phyloP scores from a whole-genome alignment of 148 eudicot genomes.

The Fallopia convolvulus region DNA sequence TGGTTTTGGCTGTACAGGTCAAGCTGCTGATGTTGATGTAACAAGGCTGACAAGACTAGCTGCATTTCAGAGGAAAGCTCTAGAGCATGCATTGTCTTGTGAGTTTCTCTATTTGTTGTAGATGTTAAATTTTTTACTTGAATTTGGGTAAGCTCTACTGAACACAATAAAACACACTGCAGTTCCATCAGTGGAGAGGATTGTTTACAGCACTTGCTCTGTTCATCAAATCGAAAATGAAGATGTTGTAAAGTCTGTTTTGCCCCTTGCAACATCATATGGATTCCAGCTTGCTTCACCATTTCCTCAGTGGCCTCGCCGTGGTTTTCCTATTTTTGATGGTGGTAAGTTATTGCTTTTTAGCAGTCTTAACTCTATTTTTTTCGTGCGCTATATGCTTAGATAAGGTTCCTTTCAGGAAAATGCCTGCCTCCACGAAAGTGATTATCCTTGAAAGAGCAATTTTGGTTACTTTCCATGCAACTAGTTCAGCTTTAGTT shows the following conservation, averaged over 20 bases:
- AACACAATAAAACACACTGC: slow-evolving; percentile 7
- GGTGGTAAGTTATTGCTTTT: slow-evolving; percentile 59
- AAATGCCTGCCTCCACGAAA: background rate
- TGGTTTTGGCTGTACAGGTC: slow-evolving; percentile 21
- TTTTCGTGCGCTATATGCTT: background rate
- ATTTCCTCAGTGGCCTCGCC: slow-evolving; percentile 83
- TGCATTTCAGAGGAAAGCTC: slow-evolving; percentile 80
- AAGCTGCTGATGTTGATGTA: slow-evolving; percentile 28
- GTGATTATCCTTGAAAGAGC: background rate
- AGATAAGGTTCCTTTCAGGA: background rate
- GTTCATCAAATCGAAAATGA: slow-evolving; percentile 88
- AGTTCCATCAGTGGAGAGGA: slow-evolving; percentile 94
- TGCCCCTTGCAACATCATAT: slow-evolving; percentile 51
- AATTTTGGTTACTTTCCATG: background rate
- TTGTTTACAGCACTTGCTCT: slow-evolving; percentile 96
- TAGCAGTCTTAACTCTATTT: background rate
- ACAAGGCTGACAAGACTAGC: slow-evolving; percentile 62
- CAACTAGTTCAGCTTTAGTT: background rate
- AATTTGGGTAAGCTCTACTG: background rate
- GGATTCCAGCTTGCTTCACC: slow-evolving; percentile 73
- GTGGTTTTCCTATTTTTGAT: slow-evolving; percentile 76
- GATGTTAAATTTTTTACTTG: background rate
- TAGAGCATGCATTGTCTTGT: slow-evolving; percentile 87
- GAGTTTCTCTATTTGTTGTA: slow-evolving; percentile 23
- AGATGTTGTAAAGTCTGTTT: slow-evolving; percentile 70